phyloP scores from a whole-genome alignment of 2,329 filamentous ascomycete genomes.

The Clonostachys sp. region DNA sequence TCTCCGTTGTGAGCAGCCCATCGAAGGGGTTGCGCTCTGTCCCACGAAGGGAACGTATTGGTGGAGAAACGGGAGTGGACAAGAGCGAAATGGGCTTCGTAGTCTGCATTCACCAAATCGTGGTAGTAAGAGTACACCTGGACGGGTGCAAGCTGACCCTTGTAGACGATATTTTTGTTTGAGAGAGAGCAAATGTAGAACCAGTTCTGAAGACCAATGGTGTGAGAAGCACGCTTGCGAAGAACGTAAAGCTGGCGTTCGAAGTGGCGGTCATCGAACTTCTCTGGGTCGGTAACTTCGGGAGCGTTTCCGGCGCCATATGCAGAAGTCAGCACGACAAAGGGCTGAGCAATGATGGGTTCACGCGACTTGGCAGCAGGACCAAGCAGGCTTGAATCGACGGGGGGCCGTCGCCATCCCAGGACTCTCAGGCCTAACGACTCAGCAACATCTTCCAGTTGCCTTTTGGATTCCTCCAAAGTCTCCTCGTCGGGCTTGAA shows the following conservation, averaged over 20 bases:
- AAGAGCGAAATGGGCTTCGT: constrained; percentile 93
- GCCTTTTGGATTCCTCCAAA: constrained; percentile 82
- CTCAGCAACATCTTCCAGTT: constrained; percentile 91
- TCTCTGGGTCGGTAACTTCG: constrained; percentile 69
- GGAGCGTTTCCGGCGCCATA: constrained; percentile 81
- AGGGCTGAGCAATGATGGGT: constrained; percentile 92
- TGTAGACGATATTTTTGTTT: constrained; percentile 99
- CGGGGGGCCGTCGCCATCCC: constrained; percentile 93
- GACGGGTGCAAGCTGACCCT: constrained; percentile 88
- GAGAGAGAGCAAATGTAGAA: constrained; percentile 96
- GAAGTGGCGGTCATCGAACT: constrained; percentile 81
- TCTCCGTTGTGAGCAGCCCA: constrained; percentile 99
- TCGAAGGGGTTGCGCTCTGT: constrained; percentile 89
- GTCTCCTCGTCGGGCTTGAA: constrained; percentile 95
- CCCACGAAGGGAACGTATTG: constrained; percentile 98
- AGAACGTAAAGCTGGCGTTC: constrained; percentile 92
- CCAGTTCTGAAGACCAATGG: constrained; percentile 95
- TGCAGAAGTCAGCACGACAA: constrained; percentile 80
- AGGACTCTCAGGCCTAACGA: constrained; percentile 83
- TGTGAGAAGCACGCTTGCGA: constrained; percentile 90
- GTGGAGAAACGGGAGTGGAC: constrained; percentile 97
- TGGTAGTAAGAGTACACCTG: constrained; percentile 99
- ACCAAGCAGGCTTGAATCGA: constrained; percentile 88
- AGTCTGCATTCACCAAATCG: constrained; percentile 93
- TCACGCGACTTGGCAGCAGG: constrained; percentile 91